Percentiles rank a stretch among this genome's conserved stretches.
These are phyloP conservation scores for Trametes hirsuta DNA, from an alignment of 1,284 basidiomycete species.

Conservation along the genomic window DNA sequence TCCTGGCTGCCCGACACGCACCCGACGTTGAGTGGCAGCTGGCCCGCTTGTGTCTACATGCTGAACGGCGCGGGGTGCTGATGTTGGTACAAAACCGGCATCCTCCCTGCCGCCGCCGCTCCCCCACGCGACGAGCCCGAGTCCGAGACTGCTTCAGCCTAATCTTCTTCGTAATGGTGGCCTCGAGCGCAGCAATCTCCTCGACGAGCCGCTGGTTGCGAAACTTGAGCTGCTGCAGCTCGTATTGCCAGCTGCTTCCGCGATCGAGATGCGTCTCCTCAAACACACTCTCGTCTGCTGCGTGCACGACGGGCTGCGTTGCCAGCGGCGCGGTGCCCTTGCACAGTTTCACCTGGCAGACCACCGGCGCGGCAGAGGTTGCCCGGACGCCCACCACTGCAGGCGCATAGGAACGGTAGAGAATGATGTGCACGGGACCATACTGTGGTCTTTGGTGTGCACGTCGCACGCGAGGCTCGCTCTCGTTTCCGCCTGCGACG, in stretches of 20 bases:
- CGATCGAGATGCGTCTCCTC: conserved; percentile 70
- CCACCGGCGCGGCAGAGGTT: conserved; percentile 12
- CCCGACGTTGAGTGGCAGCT: conserved; percentile 34
- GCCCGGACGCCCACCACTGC: not conserved
- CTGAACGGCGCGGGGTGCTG: conserved; percentile 3
- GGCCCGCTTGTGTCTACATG: conserved; percentile 6
- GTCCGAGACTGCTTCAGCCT: conserved; percentile 19
- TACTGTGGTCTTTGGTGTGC: conserved; percentile 39
- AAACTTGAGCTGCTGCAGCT: conserved; percentile 83
- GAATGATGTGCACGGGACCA: conserved; percentile 39
- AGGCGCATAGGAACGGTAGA: conserved; percentile 38
- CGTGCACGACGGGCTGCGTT: conserved; percentile 30
- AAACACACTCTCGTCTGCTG: conserved; percentile 58
- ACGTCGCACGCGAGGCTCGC: conserved; percentile 37
- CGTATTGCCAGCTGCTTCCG: conserved; percentile 89
- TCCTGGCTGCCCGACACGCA: conserved; percentile 28
- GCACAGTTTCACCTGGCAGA: conserved; percentile 33
- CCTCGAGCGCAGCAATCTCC: conserved; percentile 65
- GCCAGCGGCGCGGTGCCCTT: conserved; percentile 17
- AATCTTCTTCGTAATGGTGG: conserved; percentile 18
- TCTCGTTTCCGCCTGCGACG: conserved; percentile 27
- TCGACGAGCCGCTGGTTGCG: conserved; percentile 74
- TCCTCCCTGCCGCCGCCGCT: conserved; percentile 1
- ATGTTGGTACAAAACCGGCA: conserved; percentile 10
- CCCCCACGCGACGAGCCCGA: not conserved